Percentiles rank a stretch among this genome's conserved stretches.
These are phyloP conservation scores for Epichloe festucae DNA, from an alignment of 2,329 filamentous ascomycete species.

Conservation along the genomic window DNA sequence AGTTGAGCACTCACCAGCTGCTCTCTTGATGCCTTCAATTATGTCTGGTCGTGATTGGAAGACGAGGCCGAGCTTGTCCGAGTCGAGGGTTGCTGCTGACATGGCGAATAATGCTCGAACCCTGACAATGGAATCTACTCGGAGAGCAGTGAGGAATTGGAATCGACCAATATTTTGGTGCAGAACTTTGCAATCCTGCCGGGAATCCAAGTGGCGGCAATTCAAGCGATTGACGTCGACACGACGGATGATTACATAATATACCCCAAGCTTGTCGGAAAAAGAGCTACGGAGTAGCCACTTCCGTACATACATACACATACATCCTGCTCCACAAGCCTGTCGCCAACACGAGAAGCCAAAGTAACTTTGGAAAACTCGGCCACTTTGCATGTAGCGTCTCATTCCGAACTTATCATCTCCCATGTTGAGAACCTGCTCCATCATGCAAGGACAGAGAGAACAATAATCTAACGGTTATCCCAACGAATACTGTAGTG, in stretches of 20 bases:
- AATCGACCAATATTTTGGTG: neutral
- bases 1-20: conserved; percentile 32
- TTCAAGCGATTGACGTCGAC: conserved; percentile 2
- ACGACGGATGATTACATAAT: conserved; percentile 6
- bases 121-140: neutral
- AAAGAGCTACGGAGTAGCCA: no score
- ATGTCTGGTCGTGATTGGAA: conserved; percentile 46
- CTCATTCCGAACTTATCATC: neutral
- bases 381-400: neutral
- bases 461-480: neutral
- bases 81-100: conserved; percentile 32
- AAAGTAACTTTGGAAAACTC: neutral
- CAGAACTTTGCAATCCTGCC: neutral
- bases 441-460: neutral
- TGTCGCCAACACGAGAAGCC: neutral
- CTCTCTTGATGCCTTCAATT: conserved; percentile 36
- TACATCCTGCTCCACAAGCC: neutral
- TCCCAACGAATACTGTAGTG: no score
- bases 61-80: conserved; percentile 34
- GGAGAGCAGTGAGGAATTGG: conserved; percentile 2
- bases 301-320: no score
- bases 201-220: no score
- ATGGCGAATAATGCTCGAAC: conserved; percentile 14
- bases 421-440: neutral
- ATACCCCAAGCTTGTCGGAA: no score